Conservation (phyloP, 2,329 filamentous ascomycete species). For the Ophiostoma ulmi region DNA sequence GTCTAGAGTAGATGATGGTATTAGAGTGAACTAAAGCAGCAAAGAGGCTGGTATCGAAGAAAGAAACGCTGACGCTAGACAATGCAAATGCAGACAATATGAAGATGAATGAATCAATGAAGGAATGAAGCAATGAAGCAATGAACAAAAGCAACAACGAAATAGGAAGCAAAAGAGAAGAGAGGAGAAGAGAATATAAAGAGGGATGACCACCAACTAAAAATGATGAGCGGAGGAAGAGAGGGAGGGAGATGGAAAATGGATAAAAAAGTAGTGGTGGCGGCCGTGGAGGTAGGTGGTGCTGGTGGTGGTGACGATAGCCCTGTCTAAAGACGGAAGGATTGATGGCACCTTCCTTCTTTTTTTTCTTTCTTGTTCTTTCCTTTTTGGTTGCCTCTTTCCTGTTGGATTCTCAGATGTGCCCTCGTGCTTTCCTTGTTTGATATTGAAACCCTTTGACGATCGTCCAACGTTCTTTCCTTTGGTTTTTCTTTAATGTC, state of each 20-base stretch:
- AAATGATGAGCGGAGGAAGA: not conserved
- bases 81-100: constrained; percentile 8
- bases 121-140: not conserved
- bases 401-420: not conserved
- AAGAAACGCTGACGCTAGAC: constrained; percentile 22
- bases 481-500: not conserved
- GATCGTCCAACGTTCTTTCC: not conserved
- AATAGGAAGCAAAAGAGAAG: not conserved
- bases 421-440: constrained; percentile 8
- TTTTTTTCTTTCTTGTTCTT: not conserved
- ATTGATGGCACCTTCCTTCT: not conserved
- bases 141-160: not conserved
- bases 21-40: not conserved
- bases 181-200: constrained; percentile 3
- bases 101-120: not conserved
- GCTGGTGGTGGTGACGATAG: not conserved
- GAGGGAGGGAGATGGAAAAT: not conserved
- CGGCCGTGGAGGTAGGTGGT: not conserved
- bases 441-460: not conserved
- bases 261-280: not conserved
- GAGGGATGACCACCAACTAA: not conserved
- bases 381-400: not conserved
- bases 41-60: not conserved
- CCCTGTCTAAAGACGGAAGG: constrained; percentile 11
- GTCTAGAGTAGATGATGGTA: not conserved